A percentile compares a stretch with the other conserved stretches of the same genome.
These are phyloP conservation scores for Colletotrichum sp. DNA, from an alignment of 2,329 filamentous ascomycete genomes.

Conservation along the genomic window DNA sequence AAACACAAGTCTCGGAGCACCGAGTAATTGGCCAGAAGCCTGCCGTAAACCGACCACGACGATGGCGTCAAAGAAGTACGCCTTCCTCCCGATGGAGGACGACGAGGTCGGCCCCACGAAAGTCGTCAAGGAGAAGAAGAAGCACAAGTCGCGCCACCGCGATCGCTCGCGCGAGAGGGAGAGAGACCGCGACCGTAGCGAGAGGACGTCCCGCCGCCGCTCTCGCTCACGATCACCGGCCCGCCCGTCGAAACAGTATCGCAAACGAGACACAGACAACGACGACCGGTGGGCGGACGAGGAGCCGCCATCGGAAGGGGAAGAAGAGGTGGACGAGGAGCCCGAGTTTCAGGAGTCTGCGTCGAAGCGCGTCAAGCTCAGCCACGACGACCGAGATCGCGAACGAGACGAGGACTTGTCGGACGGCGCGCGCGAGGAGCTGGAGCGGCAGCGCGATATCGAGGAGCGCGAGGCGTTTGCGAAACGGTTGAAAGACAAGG, in stretches of 20 bases:
- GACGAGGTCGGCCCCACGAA: conserved; percentile 62
- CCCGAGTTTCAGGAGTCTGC: conserved; percentile 71
- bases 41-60: not conserved
- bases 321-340: conserved; percentile 45
- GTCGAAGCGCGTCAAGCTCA: conserved; percentile 71
- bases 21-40: not conserved
- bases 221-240: conserved; percentile 37
- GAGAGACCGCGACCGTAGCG: conserved; percentile 28
- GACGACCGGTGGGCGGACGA: conserved; percentile 86
- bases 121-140: conserved; percentile 54
- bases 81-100: conserved; percentile 70
- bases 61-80: conserved; percentile 66
- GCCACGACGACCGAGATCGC: conserved; percentile 52
- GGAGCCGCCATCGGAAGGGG: conserved; percentile 55
- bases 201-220: conserved; percentile 26
- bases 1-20: not conserved
- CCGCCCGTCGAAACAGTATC: conserved; percentile 45
- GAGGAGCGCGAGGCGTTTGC: conserved; percentile 81
- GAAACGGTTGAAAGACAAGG: conserved; percentile 74
- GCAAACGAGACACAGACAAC: conserved; percentile 40
- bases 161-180: conserved; percentile 40
- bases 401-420: conserved; percentile 52
- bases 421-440: conserved; percentile 62
- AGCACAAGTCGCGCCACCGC: conserved; percentile 41
- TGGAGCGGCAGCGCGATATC: conserved; percentile 67